phyloP scores from a whole-genome alignment of 2,329 filamentous ascomycete genomes.

The Phialocephala subalpina region DNA sequence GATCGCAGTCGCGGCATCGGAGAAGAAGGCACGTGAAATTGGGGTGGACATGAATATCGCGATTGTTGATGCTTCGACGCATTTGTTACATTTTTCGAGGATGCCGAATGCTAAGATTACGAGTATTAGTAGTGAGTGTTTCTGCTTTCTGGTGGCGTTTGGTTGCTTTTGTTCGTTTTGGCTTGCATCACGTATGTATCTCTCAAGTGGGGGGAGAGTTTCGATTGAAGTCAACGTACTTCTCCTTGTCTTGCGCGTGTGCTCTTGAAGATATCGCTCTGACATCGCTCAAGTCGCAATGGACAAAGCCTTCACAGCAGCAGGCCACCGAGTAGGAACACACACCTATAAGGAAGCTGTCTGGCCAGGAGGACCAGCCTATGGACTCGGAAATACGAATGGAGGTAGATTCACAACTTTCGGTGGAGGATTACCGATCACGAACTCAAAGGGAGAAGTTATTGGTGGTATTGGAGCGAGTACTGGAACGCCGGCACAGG shows the following conservation, averaged over 20 bases:
- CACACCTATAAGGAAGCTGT: conserved; percentile 60
- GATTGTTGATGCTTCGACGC: conserved; percentile 40
- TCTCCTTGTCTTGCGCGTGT: neutral
- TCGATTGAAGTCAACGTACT: neutral
- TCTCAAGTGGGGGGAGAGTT: neutral
- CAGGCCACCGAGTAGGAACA: conserved; percentile 60
- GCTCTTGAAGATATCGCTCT: neutral
- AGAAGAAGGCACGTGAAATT: conserved; percentile 36
- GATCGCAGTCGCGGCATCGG: conserved; percentile 37
- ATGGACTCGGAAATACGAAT: conserved; percentile 60
- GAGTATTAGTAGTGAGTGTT: conserved; percentile 33
- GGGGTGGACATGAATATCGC: conserved; percentile 41
- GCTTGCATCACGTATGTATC: neutral
- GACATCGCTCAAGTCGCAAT: conserved; percentile 36
- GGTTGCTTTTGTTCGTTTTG: neutral
- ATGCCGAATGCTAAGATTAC: conserved; percentile 40
- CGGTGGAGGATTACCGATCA: conserved; percentile 60
- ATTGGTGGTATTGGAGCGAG: conserved; percentile 62
- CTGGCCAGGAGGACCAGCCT: conserved; percentile 59
- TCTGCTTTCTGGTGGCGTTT: neutral
- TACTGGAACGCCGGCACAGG: conserved; percentile 61
- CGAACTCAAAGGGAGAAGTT: conserved; percentile 52
- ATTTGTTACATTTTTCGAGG: conserved; percentile 38
- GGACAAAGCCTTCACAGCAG: conserved; percentile 62
- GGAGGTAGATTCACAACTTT: conserved; percentile 61